Conservation (phyloP, 129 eudicot species). For the Silybum marianum region DNA sequence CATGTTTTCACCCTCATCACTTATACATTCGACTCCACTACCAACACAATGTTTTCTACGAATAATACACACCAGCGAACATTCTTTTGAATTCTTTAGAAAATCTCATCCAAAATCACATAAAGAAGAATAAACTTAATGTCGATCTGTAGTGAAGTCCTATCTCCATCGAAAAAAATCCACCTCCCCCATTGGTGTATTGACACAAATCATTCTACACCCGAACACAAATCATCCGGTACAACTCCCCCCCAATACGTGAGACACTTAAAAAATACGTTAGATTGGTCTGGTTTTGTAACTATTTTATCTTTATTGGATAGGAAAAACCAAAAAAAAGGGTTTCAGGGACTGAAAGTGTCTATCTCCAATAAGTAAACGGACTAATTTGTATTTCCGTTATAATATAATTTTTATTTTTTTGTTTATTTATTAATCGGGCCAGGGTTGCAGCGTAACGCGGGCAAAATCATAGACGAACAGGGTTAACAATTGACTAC, state of each 20-base stretch:
- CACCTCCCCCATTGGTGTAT: no score
- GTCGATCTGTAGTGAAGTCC: background rate
- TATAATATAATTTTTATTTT: background rate
- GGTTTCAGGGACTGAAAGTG: background rate
- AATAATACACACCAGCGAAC: background rate
- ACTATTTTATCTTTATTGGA: background rate
- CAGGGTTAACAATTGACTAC: constrained; percentile 35
- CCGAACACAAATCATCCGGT: background rate
- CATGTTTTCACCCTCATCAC: background rate
- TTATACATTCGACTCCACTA: background rate
- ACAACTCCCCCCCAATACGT: background rate
- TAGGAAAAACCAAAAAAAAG: background rate
- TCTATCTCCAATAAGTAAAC: background rate
- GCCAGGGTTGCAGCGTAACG: constrained; percentile 35
- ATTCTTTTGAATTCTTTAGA: background rate
- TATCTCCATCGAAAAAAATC: background rate
- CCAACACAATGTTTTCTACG: background rate
- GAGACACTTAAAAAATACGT: background rate
- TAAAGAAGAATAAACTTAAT: background rate
- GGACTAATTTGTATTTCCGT: background rate
- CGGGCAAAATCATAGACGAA: constrained; percentile 40
- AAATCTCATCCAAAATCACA: background rate
- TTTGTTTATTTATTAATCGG: constrained; percentile 30
- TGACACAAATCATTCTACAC: no score
- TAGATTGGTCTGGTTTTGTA: background rate